These are phyloP conservation scores for Aspergillus glaucus DNA, from an alignment of 2,329 filamentous ascomycete species.

Conservation along the genomic window DNA sequence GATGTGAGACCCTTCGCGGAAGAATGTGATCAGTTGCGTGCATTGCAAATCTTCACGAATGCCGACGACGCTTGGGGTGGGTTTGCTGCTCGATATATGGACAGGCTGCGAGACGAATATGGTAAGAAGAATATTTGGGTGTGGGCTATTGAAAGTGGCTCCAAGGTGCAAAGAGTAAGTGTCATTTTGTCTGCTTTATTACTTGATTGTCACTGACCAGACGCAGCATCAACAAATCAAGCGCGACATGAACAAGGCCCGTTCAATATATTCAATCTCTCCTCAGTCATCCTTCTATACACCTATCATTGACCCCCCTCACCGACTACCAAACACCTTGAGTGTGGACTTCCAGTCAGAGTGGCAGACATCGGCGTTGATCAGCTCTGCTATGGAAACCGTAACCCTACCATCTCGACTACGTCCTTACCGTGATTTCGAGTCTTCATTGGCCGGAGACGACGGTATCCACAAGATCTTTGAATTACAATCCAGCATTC, in stretches of 20 bases:
- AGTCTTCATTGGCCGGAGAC: conserved; percentile 45
- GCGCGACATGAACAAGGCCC: conserved; percentile 66
- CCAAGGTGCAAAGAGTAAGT: conserved; percentile 50
- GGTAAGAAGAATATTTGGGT: conserved; percentile 82
- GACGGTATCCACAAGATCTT: conserved; percentile 74
- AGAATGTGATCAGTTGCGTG: conserved; percentile 89
- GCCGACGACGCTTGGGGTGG: conserved; percentile 77
- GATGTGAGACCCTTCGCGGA: conserved; percentile 83
- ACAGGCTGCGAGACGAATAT: conserved; percentile 81
- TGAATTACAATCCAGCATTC: conserved; percentile 62
- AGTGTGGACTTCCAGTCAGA: conserved; percentile 56
- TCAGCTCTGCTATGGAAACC: conserved; percentile 71
- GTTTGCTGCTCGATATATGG: conserved; percentile 65
- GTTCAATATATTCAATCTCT: conserved; percentile 62
- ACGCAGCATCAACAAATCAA: conserved; percentile 52
- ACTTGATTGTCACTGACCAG: background rate
- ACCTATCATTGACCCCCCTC: conserved; percentile 62
- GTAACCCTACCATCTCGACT: conserved; percentile 67
- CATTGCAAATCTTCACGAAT: conserved; percentile 67
- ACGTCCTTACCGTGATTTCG: conserved; percentile 31
- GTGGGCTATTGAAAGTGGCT: conserved; percentile 69
- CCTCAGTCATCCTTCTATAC: conserved; percentile 70
- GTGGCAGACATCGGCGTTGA: conserved; percentile 76
- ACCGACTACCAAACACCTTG: conserved; percentile 51
- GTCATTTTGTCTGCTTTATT: background rate